Conservation (phyloP, 495 filamentous ascomycete species). For the Aspergillus panamensis region DNA sequence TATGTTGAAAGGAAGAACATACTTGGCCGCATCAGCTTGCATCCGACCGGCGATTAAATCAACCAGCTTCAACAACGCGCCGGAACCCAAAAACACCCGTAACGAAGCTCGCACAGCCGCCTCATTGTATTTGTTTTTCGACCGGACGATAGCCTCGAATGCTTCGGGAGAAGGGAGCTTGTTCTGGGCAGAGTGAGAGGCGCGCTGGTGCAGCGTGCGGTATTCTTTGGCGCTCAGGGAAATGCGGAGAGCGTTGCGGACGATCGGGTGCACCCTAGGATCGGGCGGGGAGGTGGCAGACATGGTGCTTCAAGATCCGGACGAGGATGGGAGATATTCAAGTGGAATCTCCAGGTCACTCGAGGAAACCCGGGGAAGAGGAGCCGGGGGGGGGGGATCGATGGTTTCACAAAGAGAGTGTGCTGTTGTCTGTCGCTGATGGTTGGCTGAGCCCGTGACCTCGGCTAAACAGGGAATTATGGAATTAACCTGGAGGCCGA, state of each 20-base stretch:
- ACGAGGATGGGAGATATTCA: neutral
- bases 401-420: neutral
- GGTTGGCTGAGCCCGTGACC: constrained; percentile 23
- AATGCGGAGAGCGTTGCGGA: constrained; percentile 76
- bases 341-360: neutral
- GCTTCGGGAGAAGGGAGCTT: constrained; percentile 56
- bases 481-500: neutral
- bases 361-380: neutral
- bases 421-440: constrained; percentile 2
- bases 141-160: constrained; percentile 49
- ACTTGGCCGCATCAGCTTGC: constrained; percentile 35
- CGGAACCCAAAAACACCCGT: constrained; percentile 70
- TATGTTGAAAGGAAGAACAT: constrained; percentile 7
- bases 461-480: constrained; percentile 18
- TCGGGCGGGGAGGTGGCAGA: constrained; percentile 14
- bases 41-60: constrained; percentile 52
- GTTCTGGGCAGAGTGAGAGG: constrained; percentile 50
- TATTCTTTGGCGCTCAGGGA: constrained; percentile 84
- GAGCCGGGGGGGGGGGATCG: constrained; percentile 6
- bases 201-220: constrained; percentile 71
- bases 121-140: constrained; percentile 69
- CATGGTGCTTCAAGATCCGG: constrained; percentile 15
- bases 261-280: constrained; percentile 21
- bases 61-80: constrained; percentile 65
- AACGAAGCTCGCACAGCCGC: constrained; percentile 72